Conservation (phyloP, 1,284 basidiomycete genomes). For the Ustilago hordei region DNA sequence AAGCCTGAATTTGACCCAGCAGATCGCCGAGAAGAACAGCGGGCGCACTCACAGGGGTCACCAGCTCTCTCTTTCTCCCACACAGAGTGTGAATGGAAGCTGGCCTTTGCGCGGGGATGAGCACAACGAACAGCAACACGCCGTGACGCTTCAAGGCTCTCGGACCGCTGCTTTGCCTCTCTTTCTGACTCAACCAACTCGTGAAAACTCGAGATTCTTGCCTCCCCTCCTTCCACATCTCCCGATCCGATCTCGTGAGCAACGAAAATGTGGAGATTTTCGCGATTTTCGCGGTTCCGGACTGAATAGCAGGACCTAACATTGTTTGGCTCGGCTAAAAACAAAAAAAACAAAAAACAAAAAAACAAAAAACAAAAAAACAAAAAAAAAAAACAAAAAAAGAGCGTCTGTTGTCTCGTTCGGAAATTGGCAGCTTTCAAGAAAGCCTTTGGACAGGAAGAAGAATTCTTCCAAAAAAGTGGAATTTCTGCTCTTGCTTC, state of each 20-base stretch:
- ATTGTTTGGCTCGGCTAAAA: background rate
- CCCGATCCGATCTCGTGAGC: conserved; percentile 8
- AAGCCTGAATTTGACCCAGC: background rate
- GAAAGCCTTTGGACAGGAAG: conserved; percentile 1
- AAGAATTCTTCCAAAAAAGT: conserved; percentile 1
- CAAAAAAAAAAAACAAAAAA: background rate
- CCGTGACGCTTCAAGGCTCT: conserved; percentile 1
- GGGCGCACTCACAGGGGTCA: background rate
- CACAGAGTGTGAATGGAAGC: background rate
- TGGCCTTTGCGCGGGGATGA: conserved; percentile 25
- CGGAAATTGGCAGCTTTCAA: conserved; percentile 23
- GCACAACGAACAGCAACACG: background rate
- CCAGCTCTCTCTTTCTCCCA: background rate
- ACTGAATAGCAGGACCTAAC: background rate
- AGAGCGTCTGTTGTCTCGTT: background rate
- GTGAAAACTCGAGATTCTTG: conserved; percentile 46
- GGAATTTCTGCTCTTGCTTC: conserved; percentile 7
- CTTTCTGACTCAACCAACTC: conserved; percentile 33
- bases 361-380: background rate
- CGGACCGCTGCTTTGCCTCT: conserved; percentile 15
- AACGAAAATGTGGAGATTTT: too few species aligned
- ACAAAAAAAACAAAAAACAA: background rate
- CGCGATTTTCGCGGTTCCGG: background rate
- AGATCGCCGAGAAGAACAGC: conserved; percentile 12
- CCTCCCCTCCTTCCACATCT: conserved; percentile 9